Conservation (phyloP, 2,329 filamentous ascomycete genomes). For the Cylindrodendrum hubeiense region DNA sequence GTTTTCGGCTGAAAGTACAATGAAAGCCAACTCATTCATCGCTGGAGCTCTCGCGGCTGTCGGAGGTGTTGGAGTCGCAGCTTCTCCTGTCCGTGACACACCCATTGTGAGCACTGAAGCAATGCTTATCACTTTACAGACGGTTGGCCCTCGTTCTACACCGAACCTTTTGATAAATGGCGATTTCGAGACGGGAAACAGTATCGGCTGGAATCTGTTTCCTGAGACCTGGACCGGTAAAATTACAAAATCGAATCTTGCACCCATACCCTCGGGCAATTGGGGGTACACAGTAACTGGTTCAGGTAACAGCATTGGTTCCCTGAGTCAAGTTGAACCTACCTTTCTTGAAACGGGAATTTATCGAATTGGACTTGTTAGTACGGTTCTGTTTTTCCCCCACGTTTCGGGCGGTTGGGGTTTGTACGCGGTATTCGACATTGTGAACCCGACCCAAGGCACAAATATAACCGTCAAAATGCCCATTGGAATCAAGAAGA, state of each 20-base stretch:
- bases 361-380: not conserved
- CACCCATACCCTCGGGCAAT: not conserved
- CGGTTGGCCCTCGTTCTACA: constrained; percentile 15
- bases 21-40: too few relatives aligned
- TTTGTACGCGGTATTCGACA: not conserved
- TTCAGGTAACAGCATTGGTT: constrained; percentile 8
- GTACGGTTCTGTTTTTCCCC: not conserved
- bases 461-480: constrained; percentile 21
- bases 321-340: not conserved
- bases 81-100: too few relatives aligned
- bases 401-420: not conserved
- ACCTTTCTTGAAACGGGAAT: constrained; percentile 23
- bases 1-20: too few relatives aligned
- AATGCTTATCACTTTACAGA: too few relatives aligned
- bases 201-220: constrained; percentile 16
- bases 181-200: constrained; percentile 19
- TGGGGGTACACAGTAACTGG: constrained; percentile 9
- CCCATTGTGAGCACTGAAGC: too few relatives aligned
- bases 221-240: constrained; percentile 17
- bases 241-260: constrained; percentile 2
- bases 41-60: too few relatives aligned
- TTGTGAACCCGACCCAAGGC: constrained; percentile 17
- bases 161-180: constrained; percentile 23
- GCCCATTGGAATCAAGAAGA: not conserved
- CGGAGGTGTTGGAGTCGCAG: too few relatives aligned